phyloP scores from a whole-genome alignment of 768 basidiomycete species.

The Mycena belliarum region DNA sequence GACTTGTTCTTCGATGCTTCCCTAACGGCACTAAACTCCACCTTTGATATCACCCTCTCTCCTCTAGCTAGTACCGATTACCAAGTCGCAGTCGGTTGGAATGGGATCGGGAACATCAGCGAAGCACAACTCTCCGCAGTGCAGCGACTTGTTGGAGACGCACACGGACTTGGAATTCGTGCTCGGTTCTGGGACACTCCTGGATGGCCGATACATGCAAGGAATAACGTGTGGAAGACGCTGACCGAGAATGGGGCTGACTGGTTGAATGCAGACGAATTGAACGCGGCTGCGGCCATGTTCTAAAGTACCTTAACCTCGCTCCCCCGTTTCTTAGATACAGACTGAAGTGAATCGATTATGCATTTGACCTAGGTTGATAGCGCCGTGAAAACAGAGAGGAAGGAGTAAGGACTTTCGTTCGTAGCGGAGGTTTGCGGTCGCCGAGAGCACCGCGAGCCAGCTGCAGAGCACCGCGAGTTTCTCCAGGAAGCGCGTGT shows the following conservation, averaged over 20 bases:
- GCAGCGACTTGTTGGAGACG: constrained; percentile 41
- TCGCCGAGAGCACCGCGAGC: constrained; percentile 43
- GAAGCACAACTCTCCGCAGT: constrained; percentile 40
- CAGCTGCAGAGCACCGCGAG: constrained; percentile 52
- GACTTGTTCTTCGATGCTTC: constrained; percentile 57
- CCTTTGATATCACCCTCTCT: constrained; percentile 43
- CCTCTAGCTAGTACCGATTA: constrained; percentile 56
- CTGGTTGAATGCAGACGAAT: constrained; percentile 56
- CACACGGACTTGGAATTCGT: constrained; percentile 44
- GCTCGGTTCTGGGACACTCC: constrained; percentile 59
- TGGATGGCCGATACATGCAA: constrained; percentile 46
- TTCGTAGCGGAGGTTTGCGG: constrained; percentile 17
- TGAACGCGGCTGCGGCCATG: constrained; percentile 38
- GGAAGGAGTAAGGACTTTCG: constrained; percentile 18
- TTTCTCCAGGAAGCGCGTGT: constrained; percentile 58
- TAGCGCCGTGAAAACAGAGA: constrained; percentile 4
- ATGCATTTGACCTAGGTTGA: constrained; percentile 25
- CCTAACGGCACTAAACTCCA: constrained; percentile 38
- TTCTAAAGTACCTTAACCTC: too few species aligned
- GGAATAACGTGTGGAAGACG: constrained; percentile 45
- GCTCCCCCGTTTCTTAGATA: too few species aligned
- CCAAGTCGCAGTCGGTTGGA: constrained; percentile 46
- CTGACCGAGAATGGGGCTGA: constrained; percentile 45
- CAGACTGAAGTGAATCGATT: constrained; percentile 2
- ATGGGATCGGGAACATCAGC: constrained; percentile 43